These are phyloP conservation scores for Candida pini DNA, from an alignment of 805 yeast species.

Conservation along the genomic window DNA sequence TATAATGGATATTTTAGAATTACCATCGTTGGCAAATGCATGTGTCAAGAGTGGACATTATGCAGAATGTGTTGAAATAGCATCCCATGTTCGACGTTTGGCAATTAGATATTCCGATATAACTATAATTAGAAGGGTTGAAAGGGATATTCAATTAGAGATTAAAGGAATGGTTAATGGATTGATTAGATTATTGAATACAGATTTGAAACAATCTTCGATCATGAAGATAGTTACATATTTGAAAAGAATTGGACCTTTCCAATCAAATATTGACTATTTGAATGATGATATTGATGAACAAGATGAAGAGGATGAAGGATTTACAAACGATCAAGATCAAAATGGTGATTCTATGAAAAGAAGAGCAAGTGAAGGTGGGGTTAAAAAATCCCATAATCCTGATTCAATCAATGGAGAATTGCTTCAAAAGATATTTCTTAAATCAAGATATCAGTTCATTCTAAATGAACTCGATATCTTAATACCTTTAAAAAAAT, in stretches of 20 bases:
- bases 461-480: conserved; percentile 56
- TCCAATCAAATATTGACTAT: conserved; percentile 16
- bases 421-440: conserved; percentile 48
- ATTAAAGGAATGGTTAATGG: conserved; percentile 60
- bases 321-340: neutral
- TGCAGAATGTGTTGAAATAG: conserved; percentile 82
- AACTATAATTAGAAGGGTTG: conserved; percentile 44
- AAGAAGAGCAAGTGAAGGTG: too few relatives aligned
- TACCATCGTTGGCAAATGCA: conserved; percentile 78
- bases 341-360: too few relatives aligned
- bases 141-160: conserved; percentile 47
- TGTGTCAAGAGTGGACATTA: conserved; percentile 84
- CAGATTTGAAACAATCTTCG: conserved; percentile 74
- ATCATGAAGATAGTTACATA: conserved; percentile 75
- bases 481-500: conserved; percentile 48
- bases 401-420: conserved; percentile 16
- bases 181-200: conserved; percentile 60
- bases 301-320: neutral
- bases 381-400: too few relatives aligned
- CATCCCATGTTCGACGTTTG: conserved; percentile 65
- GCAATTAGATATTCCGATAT: conserved; percentile 63
- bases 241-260: conserved; percentile 60
- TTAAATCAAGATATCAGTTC: conserved; percentile 65
- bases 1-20: conserved; percentile 70
- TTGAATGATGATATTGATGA: conserved; percentile 5